Conservation (phyloP, 2,329 filamentous ascomycete genomes). For the Fusarium buxicola region DNA sequence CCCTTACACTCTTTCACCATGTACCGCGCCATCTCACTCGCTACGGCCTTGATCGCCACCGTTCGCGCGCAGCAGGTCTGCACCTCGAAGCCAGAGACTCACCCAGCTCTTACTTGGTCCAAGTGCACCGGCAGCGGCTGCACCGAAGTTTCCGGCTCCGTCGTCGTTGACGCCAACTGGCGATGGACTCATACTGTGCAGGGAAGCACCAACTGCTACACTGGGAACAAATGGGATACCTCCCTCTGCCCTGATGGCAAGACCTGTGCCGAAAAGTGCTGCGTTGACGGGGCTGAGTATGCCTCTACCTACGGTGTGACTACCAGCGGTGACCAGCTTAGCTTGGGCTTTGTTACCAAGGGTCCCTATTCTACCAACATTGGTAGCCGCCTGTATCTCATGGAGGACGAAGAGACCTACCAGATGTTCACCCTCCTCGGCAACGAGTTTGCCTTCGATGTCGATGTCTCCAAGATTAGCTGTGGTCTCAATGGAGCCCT, state of each 20-base stretch:
- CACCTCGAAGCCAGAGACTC: conserved; percentile 58
- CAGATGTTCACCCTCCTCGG: conserved; percentile 71
- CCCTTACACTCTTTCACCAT: conserved; percentile 29
- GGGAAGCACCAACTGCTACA: conserved; percentile 66
- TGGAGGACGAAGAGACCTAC: conserved; percentile 70
- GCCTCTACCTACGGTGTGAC: conserved; percentile 63
- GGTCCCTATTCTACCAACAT: conserved; percentile 58
- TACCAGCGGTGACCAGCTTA: conserved; percentile 61
- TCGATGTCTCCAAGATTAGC: conserved; percentile 73
- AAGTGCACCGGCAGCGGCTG: conserved; percentile 64
- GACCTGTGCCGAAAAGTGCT: conserved; percentile 61
- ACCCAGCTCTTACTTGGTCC: conserved; percentile 64
- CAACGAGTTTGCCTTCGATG: conserved; percentile 77
- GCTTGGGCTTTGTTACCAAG: conserved; percentile 67
- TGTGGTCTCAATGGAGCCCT: conserved; percentile 79
- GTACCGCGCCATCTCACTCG: conserved; percentile 44
- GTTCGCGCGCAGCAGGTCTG: conserved; percentile 62
- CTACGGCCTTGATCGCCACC: conserved; percentile 42
- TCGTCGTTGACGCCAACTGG: conserved; percentile 71
- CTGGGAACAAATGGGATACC: conserved; percentile 61
- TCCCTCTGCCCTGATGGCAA: conserved; percentile 53
- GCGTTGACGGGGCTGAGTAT: conserved; percentile 65
- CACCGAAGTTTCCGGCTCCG: conserved; percentile 58
- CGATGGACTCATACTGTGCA: conserved; percentile 65
- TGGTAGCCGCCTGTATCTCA: conserved; percentile 70